Base-by-base conservation (phyloP, 164 flowering plant genomes). In the Malania oleifera region DNA sequence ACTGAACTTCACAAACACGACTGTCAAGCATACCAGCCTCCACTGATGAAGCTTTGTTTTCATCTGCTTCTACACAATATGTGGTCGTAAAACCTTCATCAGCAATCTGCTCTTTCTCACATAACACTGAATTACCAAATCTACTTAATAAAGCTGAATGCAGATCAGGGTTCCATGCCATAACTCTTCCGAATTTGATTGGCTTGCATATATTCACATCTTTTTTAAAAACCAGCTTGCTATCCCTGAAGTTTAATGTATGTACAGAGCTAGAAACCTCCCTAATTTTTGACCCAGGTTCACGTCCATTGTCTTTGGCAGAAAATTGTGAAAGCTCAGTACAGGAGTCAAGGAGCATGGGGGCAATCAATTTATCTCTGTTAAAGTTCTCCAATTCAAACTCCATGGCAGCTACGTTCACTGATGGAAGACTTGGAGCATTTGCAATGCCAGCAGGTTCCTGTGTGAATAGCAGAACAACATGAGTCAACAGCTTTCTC, bases 401-500 rank as follows among this genome's bases (percentile, higher is more conserved):
- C 23, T 53, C 52, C 19, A 28, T 31, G 46, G 34, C 27, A 26
- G 63, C 13, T 17, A 44, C 40, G 37, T 52, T 52, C 20, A 45
- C 56, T 37, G 63, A 43, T 38, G 60, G 52, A 24, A 58, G n/a
- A 31, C 27, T 46, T 57, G 26, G 29, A 35, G 52, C 43, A 57
- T 57, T 31, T 3, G 46, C 60, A 56, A 54, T 28, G 47, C 45
- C 48, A 34, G 37, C 13, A 58, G 59, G 37, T 56, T 19, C 60
- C 75, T 68, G 73, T 61, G 61, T 37, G 1, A 52, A 15, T 8
- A 8, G 47, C 2, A 58, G 9, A 51, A 7, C 18, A 5, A 4
- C 43, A 9, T 7, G 14, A 51, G 17, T 45, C 8, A 60, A 39
- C n/a, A 48, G n/a, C 35, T 46, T 41, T 24, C 13, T 38, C 37